These are phyloP conservation scores for Corymbia calophylla DNA, from an alignment of 441 rosid genomes.

Conservation along the genomic window DNA sequence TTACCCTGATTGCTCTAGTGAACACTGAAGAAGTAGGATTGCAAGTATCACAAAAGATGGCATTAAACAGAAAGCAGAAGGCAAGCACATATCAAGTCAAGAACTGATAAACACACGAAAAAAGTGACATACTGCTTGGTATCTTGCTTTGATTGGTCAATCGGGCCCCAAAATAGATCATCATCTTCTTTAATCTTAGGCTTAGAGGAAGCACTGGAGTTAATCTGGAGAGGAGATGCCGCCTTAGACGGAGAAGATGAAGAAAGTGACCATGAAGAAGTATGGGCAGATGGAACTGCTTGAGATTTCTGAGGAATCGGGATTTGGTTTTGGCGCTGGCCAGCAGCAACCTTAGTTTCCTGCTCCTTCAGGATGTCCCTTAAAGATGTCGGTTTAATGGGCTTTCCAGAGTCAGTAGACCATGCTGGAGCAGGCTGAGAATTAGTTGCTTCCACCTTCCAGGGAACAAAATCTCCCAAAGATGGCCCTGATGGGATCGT, in stretches of 20 bases:
- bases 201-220: conserved; percentile 48
- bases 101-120: not conserved
- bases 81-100: not conserved
- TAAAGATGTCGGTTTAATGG: conserved; percentile 61
- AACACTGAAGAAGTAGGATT: not conserved
- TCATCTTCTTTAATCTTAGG: conserved; percentile 68
- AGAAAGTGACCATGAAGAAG: conserved; percentile 48
- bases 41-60: not conserved
- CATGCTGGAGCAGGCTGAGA: conserved; percentile 71
- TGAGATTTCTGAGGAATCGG: conserved; percentile 52
- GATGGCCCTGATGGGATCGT: conserved; percentile 92
- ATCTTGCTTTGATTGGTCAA: conserved; percentile 70
- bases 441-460: conserved; percentile 66
- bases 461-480: conserved; percentile 87
- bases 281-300: conserved; percentile 37
- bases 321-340: conserved; percentile 41
- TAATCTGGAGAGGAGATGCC: conserved; percentile 47
- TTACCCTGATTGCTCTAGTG: not conserved
- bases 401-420: conserved; percentile 71
- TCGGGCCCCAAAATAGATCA: conserved; percentile 95
- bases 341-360: conserved; percentile 50
- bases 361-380: conserved; percentile 95
- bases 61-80: not conserved
- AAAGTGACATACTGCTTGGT: conserved; percentile 55
- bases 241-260: conserved; percentile 60